These are phyloP conservation scores for Tirmania nivea DNA, from an alignment of 495 filamentous ascomycete genomes.

Conservation along the genomic window DNA sequence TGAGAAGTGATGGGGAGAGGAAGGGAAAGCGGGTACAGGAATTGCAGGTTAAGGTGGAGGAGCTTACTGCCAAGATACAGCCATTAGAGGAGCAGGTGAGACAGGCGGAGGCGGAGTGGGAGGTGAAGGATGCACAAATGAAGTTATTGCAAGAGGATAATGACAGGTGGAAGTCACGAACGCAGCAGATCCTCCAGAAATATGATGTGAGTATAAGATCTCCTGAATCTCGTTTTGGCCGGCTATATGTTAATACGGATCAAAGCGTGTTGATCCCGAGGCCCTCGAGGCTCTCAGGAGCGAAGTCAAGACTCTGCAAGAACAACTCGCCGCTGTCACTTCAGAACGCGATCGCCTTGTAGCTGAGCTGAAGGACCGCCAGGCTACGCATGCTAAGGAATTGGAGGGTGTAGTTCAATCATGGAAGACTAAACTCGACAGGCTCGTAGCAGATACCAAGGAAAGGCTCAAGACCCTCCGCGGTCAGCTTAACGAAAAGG, in stretches of 20 bases:
- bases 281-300: constrained; percentile 73
- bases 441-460: constrained; percentile 41
- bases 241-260: too few relatives aligned
- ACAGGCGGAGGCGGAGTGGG: constrained; percentile 58
- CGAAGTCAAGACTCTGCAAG: constrained; percentile 25
- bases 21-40: constrained; percentile 49
- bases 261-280: constrained; percentile 58
- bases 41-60: constrained; percentile 49
- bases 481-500: neutral
- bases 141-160: constrained; percentile 66
- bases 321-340: constrained; percentile 33
- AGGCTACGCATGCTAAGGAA: constrained; percentile 27
- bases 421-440: constrained; percentile 27
- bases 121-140: constrained; percentile 65
- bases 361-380: constrained; percentile 28
- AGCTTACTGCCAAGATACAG: constrained; percentile 52
- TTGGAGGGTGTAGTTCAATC: constrained; percentile 25
- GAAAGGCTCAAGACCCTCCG: constrained; percentile 23
- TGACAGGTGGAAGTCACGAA: constrained; percentile 78
- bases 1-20: constrained; percentile 66
- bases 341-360: constrained; percentile 50
- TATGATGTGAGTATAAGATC: constrained; percentile 35
- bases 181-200: constrained; percentile 82
- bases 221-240: neutral
- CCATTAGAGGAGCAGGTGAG: constrained; percentile 57